phyloP scores from a whole-genome alignment of 2,329 filamentous ascomycete genomes.

The Beauveria pseudobassiana region DNA sequence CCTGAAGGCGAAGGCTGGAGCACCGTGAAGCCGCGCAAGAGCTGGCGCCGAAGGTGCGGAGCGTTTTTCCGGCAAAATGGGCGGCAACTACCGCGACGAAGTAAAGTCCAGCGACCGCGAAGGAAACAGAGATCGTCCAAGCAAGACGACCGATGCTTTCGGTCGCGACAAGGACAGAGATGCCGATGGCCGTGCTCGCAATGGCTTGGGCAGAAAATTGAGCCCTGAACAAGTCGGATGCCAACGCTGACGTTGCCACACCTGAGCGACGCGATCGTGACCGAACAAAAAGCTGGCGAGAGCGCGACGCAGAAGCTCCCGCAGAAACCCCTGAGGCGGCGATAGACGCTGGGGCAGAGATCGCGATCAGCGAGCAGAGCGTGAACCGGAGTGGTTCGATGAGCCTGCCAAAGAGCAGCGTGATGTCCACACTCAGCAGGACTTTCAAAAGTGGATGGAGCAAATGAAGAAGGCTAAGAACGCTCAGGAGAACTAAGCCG shows the following conservation, averaged over 20 bases:
- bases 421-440: conserved; percentile 73
- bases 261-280: conserved; percentile 45
- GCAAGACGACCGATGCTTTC: conserved; percentile 44
- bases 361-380: conserved; percentile 48
- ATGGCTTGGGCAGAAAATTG: conserved; percentile 57
- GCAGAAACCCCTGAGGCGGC: conserved; percentile 35
- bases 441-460: conserved; percentile 93
- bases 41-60: conserved; percentile 65
- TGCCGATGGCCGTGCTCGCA: conserved; percentile 52
- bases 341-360: conserved; percentile 51
- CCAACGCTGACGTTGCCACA: conserved; percentile 23
- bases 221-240: conserved; percentile 64
- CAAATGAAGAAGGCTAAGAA: conserved; percentile 67
- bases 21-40: conserved; percentile 66
- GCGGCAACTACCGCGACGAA: conserved; percentile 37
- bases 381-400: conserved; percentile 89
- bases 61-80: conserved; percentile 60
- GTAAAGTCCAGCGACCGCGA: conserved; percentile 48
- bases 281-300: conserved; percentile 54
- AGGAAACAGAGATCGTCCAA: conserved; percentile 37
- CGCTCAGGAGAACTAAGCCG: conserved; percentile 20
- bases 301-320: conserved; percentile 37
- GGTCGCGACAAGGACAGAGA: conserved; percentile 43
- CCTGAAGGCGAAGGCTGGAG: conserved; percentile 66
- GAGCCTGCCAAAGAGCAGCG: conserved; percentile 61